These are phyloP conservation scores for Nicotiana rustica DNA, from an alignment of 305 asterid species.

Conservation along the genomic window DNA sequence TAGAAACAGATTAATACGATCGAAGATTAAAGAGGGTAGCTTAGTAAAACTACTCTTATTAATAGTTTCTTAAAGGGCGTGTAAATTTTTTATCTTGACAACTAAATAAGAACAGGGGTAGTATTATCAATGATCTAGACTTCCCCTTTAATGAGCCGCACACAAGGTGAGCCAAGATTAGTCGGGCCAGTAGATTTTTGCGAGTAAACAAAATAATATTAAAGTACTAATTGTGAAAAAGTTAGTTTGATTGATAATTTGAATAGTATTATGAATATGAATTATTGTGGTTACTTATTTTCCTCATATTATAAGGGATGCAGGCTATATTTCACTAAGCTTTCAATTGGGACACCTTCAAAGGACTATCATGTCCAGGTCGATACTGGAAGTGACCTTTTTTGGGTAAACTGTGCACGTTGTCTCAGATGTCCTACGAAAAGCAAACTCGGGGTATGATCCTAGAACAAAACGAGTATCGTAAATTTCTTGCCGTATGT, in stretches of 20 bases:
- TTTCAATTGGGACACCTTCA: conserved; percentile 89
- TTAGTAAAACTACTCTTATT: too few relatives aligned
- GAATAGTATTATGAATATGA: not conserved
- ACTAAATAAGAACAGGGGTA: too few relatives aligned
- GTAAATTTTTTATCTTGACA: too few relatives aligned
- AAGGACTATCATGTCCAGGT: conserved; percentile 88
- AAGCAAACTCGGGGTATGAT: conserved; percentile 78
- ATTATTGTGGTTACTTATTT: conserved; percentile 14
- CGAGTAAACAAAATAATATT: too few relatives aligned
- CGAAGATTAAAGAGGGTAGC: too few relatives aligned
- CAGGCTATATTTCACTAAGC: conserved; percentile 90
- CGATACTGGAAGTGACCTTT: conserved; percentile 94
- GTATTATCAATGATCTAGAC: too few relatives aligned
- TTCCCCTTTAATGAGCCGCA: too few relatives aligned
- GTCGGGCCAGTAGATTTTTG: too few relatives aligned
- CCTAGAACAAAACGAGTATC: not conserved
- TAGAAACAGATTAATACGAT: too few relatives aligned
- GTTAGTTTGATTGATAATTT: not conserved
- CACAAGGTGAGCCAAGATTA: too few relatives aligned
- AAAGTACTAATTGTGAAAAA: not conserved
- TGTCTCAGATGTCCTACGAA: conserved; percentile 75
- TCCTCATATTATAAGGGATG: not conserved
- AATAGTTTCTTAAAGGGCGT: too few relatives aligned
- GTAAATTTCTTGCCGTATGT: not conserved
- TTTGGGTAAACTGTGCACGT: conserved; percentile 87